A percentile compares a stretch with the other conserved stretches of the same genome.
These are phyloP conservation scores for Ganoderma lingzhi DNA, from an alignment of 1,284 basidiomycete species.

Conservation along the genomic window DNA sequence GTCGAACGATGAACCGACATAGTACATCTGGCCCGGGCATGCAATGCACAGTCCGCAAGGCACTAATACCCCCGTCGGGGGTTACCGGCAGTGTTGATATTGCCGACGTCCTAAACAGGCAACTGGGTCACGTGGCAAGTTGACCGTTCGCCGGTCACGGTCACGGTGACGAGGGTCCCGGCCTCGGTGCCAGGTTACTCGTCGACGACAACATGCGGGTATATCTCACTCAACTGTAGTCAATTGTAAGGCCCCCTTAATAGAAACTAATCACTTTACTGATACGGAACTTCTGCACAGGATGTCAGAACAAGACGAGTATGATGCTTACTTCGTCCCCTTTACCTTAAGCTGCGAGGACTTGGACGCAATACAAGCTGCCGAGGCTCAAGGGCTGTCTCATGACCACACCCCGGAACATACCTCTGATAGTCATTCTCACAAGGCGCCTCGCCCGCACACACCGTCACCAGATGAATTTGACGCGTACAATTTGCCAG, in stretches of 20 bases:
- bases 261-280: neutral
- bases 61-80: neutral
- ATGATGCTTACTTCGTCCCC: conserved; percentile 34
- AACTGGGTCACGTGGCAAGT: neutral
- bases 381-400: conserved; percentile 21
- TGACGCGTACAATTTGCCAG: conserved; percentile 59
- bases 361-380: conserved; percentile 31
- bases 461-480: conserved; percentile 38
- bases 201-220: neutral
- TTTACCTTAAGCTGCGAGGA: conserved; percentile 28
- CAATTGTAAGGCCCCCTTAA: conserved; percentile 3
- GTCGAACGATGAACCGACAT: neutral
- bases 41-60: too few relatives aligned
- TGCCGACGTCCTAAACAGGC: neutral
- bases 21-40: neutral
- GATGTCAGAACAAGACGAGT: conserved; percentile 34
- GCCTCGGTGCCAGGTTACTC: neutral
- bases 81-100: neutral
- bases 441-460: neutral
- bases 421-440: neutral
- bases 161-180: neutral
- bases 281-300: neutral
- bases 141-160: neutral
- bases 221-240: neutral
- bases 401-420: neutral